These are phyloP conservation scores for Acacia concinna DNA, from an alignment of 331 rosid species.

Conservation along the genomic window DNA sequence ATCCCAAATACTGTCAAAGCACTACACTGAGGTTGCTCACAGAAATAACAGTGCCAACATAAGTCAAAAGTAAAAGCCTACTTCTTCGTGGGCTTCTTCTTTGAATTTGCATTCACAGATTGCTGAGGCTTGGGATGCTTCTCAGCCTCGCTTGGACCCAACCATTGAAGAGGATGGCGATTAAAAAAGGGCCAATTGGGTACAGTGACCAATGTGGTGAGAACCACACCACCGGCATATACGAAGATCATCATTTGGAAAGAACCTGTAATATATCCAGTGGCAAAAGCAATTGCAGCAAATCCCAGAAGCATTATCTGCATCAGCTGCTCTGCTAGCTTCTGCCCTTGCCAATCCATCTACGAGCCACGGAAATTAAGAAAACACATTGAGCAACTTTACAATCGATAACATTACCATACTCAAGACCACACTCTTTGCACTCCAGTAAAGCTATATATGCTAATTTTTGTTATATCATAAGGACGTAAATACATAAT, in stretches of 20 bases:
- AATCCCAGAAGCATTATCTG: constrained; percentile 70
- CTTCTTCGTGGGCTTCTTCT: constrained; percentile 61
- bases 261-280: constrained; percentile 66
- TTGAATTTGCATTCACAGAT: constrained; percentile 37
- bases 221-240: constrained; percentile 77
- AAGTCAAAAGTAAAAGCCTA: neutral
- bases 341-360: constrained; percentile 99
- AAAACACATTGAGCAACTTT: constrained; percentile 7
- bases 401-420: neutral
- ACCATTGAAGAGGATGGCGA: constrained; percentile 79
- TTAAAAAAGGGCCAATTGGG: constrained; percentile 93
- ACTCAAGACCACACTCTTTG: neutral
- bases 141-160: constrained; percentile 71
- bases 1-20: constrained; percentile 24
- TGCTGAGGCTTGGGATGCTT: constrained; percentile 83
- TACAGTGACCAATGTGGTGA: constrained; percentile 74
- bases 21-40: constrained; percentile 8
- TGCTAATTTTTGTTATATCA: neutral
- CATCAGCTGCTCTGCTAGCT: constrained; percentile 90
- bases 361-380: constrained; percentile 15
- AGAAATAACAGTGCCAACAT: constrained; percentile 3
- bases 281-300: constrained; percentile 60
- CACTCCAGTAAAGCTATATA: neutral
- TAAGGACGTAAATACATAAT: neutral
- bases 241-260: constrained; percentile 71